Evolutionary conservation across 805 yeast genomes (phyloP).

Genomic region (Kuraishia cidri): DNA sequence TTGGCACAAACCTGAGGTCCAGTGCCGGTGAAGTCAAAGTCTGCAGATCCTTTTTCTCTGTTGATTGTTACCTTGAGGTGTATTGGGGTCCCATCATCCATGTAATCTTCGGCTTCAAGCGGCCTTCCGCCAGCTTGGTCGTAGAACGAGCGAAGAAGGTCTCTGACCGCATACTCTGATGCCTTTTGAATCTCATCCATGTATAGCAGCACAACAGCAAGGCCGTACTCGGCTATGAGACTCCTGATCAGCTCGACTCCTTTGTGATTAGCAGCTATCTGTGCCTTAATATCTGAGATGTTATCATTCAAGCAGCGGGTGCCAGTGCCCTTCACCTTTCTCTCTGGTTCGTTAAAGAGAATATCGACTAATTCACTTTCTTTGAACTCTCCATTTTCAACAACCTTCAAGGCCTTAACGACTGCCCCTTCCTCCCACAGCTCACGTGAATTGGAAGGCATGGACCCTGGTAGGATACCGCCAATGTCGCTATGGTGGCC

Average conservation of each 20-base stretch:
- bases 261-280: constrained; percentile 42
- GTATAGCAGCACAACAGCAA: constrained; percentile 31
- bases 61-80: constrained; percentile 29
- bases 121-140: constrained; percentile 25
- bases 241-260: constrained; percentile 35
- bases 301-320: constrained; percentile 47
- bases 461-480: constrained; percentile 49
- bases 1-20: constrained; percentile 43
- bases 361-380: constrained; percentile 37
- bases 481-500: constrained; percentile 62
- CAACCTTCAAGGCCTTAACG: constrained; percentile 41
- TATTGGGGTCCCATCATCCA: constrained; percentile 51
- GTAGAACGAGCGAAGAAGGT: constrained; percentile 23
- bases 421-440: constrained; percentile 50
- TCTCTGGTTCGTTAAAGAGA: constrained; percentile 39
- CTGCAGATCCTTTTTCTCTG: constrained; percentile 28
- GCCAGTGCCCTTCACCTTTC: constrained; percentile 38
- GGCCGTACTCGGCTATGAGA: constrained; percentile 33
- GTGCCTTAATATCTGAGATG: constrained; percentile 38
- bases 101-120: constrained; percentile 33
- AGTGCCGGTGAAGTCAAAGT: constrained; percentile 44
- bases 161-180: constrained; percentile 37
- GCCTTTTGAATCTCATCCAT: constrained; percentile 35
- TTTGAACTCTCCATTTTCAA: constrained; percentile 39
- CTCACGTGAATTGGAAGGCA: constrained; percentile 44